A percentile compares a stretch with the other conserved stretches of the same genome.
Evolutionary conservation across 192 early-diverging fungal species (phyloP).

Genomic region (Umbelopsis ramanniana): DNA sequence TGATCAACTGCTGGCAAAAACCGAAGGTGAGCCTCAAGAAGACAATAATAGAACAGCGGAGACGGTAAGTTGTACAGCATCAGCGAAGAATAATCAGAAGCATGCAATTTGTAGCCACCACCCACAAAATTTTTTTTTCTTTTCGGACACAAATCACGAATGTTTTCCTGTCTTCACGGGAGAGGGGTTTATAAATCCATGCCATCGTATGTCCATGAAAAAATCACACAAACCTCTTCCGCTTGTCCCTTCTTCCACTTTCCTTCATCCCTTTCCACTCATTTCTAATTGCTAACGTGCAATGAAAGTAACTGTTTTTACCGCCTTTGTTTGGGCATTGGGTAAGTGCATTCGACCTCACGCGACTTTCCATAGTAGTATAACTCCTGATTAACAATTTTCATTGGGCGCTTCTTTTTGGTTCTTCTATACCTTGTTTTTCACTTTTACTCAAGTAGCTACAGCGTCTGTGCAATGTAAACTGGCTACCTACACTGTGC

Average conservation of each 20-base stretch:
- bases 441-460: not conserved
- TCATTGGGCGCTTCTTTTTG: not conserved
- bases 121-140: not conserved
- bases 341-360: slow-evolving; percentile 3
- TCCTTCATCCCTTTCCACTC: slow-evolving; percentile 6
- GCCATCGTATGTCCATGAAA: not conserved
- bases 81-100: not conserved
- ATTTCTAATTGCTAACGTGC: not conserved
- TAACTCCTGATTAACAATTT: not conserved
- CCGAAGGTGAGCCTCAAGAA: not conserved
- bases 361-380: not conserved
- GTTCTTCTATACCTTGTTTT: too few species aligned
- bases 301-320: slow-evolving; percentile 1
- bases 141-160: slow-evolving; percentile 1
- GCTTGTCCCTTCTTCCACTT: not conserved
- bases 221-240: not conserved
- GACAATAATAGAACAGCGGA: not conserved
- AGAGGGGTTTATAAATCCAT: slow-evolving; percentile 5
- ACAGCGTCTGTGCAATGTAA: not conserved
- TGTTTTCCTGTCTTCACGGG: not conserved
- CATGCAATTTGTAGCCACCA: not conserved
- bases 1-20: not conserved
- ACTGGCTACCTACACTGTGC: slow-evolving; percentile 1
- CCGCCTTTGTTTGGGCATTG: slow-evolving; percentile 2
- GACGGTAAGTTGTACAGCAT: not conserved